Evolutionary conservation across 2,329 filamentous ascomycete genomes (phyloP).

Genomic region (Cytospora leucostoma): DNA sequence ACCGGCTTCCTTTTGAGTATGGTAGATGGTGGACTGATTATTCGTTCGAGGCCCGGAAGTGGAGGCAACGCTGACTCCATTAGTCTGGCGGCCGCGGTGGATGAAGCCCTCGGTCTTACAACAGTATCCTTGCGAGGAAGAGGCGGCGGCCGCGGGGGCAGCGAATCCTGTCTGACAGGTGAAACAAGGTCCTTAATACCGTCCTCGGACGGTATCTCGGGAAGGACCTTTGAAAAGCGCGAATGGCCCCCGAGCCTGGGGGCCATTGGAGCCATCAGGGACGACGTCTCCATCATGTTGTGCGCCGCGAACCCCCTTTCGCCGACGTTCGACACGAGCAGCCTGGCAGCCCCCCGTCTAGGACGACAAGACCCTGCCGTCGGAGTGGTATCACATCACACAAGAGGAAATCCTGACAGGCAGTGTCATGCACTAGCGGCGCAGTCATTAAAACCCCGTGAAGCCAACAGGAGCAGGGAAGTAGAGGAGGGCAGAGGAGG

Average conservation of each 20-base stretch:
- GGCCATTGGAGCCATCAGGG: conserved; percentile 32
- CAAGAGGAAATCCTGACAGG: conserved; percentile 6
- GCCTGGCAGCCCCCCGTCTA: background rate
- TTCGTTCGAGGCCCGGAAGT: conserved; percentile 15
- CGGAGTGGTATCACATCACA: conserved; percentile 20
- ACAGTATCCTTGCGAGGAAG: conserved; percentile 26
- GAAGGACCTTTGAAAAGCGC: conserved; percentile 61
- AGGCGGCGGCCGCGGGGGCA: conserved; percentile 29
- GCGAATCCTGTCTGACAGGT: conserved; percentile 25
- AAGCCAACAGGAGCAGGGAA: conserved; percentile 13
- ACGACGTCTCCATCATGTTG: conserved; percentile 32
- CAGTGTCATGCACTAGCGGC: conserved; percentile 14
- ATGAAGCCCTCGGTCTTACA: conserved; percentile 10
- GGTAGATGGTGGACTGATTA: conserved; percentile 20
- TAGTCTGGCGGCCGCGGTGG: conserved; percentile 18
- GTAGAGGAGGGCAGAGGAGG: background rate
- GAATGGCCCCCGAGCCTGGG: conserved; percentile 45
- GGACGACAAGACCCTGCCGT: conserved; percentile 14
- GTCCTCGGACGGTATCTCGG: conserved; percentile 41
- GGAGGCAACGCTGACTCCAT: conserved; percentile 23
- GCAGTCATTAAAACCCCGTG: conserved; percentile 14
- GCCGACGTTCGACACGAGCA: background rate
- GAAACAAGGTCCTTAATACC: conserved; percentile 3
- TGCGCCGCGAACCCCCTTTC: conserved; percentile 18
- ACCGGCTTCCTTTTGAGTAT: conserved; percentile 26